Percentiles rank a stretch among this genome's conserved stretches.
These are phyloP conservation scores for Neoboletus brunneissimus DNA, from an alignment of 768 basidiomycete species.

Conservation along the genomic window DNA sequence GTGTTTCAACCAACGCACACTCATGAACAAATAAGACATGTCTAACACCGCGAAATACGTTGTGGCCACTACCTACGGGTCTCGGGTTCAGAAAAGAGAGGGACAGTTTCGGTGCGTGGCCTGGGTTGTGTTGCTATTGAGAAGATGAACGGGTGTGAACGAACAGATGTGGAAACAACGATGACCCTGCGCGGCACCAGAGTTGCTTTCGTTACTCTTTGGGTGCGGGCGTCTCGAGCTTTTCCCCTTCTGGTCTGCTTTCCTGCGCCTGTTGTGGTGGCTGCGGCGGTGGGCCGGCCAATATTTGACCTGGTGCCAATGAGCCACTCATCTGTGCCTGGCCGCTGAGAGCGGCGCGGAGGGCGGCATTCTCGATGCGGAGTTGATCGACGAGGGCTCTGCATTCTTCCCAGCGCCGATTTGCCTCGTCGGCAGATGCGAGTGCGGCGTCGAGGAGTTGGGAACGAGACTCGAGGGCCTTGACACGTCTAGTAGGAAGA, in stretches of 20 bases:
- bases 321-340: constrained; percentile 35
- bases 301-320: constrained; percentile 29
- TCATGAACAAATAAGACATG: neutral
- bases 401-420: constrained; percentile 87
- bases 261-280: constrained; percentile 24
- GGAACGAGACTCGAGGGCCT: constrained; percentile 81
- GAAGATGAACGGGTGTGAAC: constrained; percentile 3
- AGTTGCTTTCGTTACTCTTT: constrained; percentile 18
- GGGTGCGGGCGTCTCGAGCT: constrained; percentile 19
- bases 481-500: constrained; percentile 62
- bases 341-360: constrained; percentile 62
- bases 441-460: constrained; percentile 83
- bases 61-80: constrained; percentile 15
- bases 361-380: constrained; percentile 76
- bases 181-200: neutral
- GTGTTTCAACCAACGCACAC: neutral
- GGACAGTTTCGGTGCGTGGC: constrained; percentile 12
- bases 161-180: neutral
- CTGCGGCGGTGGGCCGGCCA: constrained; percentile 23
- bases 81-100: constrained; percentile 1
- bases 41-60: neutral
- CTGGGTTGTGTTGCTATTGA: constrained; percentile 1
- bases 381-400: constrained; percentile 87
- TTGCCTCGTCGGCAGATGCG: constrained; percentile 84
- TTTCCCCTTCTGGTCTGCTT: constrained; percentile 26